These are phyloP conservation scores for Urtica urens DNA, from an alignment of 306 rosid genomes.

Conservation along the genomic window DNA sequence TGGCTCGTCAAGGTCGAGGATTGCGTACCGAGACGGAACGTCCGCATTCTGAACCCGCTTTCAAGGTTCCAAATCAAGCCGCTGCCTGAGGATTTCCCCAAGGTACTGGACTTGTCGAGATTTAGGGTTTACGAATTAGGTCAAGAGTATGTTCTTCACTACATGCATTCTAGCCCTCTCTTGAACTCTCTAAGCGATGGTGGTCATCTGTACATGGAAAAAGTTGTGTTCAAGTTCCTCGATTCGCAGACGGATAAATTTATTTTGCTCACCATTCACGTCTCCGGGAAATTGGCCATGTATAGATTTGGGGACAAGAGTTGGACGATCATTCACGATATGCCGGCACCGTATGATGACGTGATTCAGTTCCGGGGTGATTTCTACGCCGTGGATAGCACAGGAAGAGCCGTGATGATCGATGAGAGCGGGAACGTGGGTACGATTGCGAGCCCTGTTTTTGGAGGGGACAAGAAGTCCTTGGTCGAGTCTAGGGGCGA, in stretches of 20 bases:
- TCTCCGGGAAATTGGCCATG: conserved; percentile 63
- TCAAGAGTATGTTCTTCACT: conserved; percentile 35
- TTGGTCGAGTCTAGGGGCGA: conserved; percentile 52
- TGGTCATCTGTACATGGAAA: conserved; percentile 48
- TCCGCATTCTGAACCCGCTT: conserved; percentile 30
- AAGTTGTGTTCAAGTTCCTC: conserved; percentile 38
- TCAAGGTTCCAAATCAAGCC: conserved; percentile 23
- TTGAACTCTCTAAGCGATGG: conserved; percentile 18
- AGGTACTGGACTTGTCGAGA: conserved; percentile 21
- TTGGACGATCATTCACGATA: conserved; percentile 52
- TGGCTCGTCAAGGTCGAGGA: conserved; percentile 44
- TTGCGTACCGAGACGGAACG: conserved; percentile 11
- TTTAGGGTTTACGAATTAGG: conserved; percentile 34
- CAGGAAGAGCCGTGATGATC: conserved; percentile 49
- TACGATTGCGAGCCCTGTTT: conserved; percentile 50
- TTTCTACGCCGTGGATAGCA: conserved; percentile 52
- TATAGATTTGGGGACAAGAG: conserved; percentile 35
- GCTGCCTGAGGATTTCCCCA: conserved; percentile 22
- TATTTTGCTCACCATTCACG: conserved; percentile 54
- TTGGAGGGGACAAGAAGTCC: conserved; percentile 81
- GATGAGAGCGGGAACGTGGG: conserved; percentile 18
- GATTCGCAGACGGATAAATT: conserved; percentile 18
- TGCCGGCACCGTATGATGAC: conserved; percentile 67
- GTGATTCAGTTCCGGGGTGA: conserved; percentile 32
- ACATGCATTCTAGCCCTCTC: conserved; percentile 17